Percentiles rank a stretch among this genome's conserved stretches.
These are phyloP conservation scores for Pseudonitzschia multiseries DNA, from an alignment of 108 stramenopile genomes.

Conservation along the genomic window DNA sequence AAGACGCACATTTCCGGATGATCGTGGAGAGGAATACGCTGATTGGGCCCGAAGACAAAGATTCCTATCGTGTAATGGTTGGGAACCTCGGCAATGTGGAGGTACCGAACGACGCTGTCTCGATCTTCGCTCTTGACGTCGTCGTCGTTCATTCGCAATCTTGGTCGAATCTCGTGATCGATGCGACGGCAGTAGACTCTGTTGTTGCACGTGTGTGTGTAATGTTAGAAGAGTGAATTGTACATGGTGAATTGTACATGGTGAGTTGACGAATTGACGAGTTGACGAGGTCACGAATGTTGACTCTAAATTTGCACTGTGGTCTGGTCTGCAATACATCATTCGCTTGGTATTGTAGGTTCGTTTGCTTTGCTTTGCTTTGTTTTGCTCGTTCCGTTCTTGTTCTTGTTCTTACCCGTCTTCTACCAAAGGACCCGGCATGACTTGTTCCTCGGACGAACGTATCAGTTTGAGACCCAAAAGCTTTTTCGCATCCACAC, in stretches of 20 bases:
- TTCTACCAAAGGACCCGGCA: constrained; percentile 19
- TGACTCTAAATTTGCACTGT: no score
- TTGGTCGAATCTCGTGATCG: constrained; percentile 52
- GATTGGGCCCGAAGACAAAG: constrained; percentile 90
- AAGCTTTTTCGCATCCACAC: constrained; percentile 51
- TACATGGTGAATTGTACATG: no score
- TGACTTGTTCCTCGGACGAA: not conserved
- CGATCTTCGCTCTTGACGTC: not conserved
- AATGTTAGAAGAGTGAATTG: no score
- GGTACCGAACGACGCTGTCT: constrained; percentile 57
- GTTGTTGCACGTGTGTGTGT: constrained; percentile 14
- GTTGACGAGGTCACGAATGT: no score
- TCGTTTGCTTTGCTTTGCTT: no score
- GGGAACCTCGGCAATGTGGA: constrained; percentile 78
- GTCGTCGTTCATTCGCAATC: constrained; percentile 9
- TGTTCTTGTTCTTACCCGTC: constrained; percentile 25
- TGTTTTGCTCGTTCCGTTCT: not conserved
- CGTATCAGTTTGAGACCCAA: constrained; percentile 41
- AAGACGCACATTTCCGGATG: constrained; percentile 94
- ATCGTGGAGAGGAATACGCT: constrained; percentile 92
- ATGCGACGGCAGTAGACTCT: constrained; percentile 54
- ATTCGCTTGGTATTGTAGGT: no score
- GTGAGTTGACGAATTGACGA: no score
- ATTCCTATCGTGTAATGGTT: constrained; percentile 83
- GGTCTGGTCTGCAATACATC: no score